Evolutionary conservation across 2,329 filamentous ascomycete genomes (phyloP), one percentile per base, ranked within the genome.

Genomic region (Diaporthe batatas): DNA sequence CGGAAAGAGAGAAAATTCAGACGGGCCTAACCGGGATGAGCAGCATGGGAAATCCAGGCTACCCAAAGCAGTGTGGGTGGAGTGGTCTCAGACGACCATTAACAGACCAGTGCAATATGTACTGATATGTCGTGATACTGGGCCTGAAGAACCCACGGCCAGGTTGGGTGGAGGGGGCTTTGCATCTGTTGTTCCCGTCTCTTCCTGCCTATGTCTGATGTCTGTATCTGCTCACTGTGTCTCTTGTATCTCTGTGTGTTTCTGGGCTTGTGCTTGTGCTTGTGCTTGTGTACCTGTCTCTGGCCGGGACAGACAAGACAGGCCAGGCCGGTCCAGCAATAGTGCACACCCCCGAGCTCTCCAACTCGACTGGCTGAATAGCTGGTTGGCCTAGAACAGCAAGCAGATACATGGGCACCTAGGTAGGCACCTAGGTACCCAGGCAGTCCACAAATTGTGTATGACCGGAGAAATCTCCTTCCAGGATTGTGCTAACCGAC

Each of bases 11-110:
- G 44, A 49, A 70, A 70, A 64, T 14, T 65, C 36, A 69, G 57
- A 70, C 7, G 29, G n/a, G 67, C 21, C 71, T 73, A 73, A 70
- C 71, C 71, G 57, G 65, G 71, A 73, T 54, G 54, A 69, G 71
- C 71, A 72, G 71, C 25, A 69, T 51, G 29, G 32, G 70, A 34
- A 58, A 29, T 53, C 44, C 59, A 42, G 64, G 71, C 65, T 51
- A 55, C 23, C 49, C 29, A 32, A 18, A 51, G n/a, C 47, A 64
- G 68, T 64, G 68, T 64, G 58, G 51, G 70, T 71, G 70, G 70
- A 67, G 70, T 42, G 62, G 65, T 68, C 65, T 54, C 42, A 23
- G 65, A 57, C 65, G 55, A 21, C n/a, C 23, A 34, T 23, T 57
- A n/a, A n/a, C 54, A 29, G 16, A 21, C 25, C n/a, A 49, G 42